These are phyloP conservation scores for Leccinum griseonigrum DNA, from an alignment of 1,284 basidiomycete species.

Conservation along the genomic window DNA sequence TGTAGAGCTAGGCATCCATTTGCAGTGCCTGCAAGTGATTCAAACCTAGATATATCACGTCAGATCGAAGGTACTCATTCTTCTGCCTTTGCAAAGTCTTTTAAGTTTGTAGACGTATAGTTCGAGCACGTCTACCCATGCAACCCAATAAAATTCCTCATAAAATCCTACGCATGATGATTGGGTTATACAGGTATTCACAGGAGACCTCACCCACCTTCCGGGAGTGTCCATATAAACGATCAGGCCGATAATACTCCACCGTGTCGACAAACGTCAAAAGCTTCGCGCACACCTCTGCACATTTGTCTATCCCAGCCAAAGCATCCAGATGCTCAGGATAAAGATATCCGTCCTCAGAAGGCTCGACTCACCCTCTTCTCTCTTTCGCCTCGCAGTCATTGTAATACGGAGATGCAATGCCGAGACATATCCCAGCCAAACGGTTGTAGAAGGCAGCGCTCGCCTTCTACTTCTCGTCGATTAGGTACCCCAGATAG, in stretches of 20 bases:
- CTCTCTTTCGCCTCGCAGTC: conserved; percentile 50
- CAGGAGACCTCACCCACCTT: conserved; percentile 48
- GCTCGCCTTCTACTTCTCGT: conserved; percentile 67
- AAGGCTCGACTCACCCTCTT: conserved; percentile 45
- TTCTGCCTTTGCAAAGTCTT: conserved; percentile 85
- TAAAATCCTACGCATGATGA: conserved; percentile 58
- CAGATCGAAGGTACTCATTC: conserved; percentile 49
- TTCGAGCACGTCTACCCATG: conserved; percentile 83
- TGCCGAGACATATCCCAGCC: conserved; percentile 78
- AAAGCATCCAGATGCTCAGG: neutral
- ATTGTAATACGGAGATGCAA: conserved; percentile 39
- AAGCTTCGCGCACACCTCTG: conserved; percentile 64
- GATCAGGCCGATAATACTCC: conserved; percentile 72
- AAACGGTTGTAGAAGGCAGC: conserved; percentile 83
- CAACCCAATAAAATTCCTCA: conserved; percentile 86
- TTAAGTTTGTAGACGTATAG: conserved; percentile 85
- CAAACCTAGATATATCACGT: neutral
- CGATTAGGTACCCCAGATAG: conserved; percentile 80
- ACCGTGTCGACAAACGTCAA: conserved; percentile 77
- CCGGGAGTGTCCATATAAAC: conserved; percentile 76
- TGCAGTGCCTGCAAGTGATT: conserved; percentile 71
- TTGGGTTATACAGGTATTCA: neutral
- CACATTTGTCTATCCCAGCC: conserved; percentile 37
- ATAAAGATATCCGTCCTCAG: neutral
- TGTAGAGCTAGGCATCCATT: conserved; percentile 67